Evolutionary conservation across 768 basidiomycete genomes (phyloP).

Genomic region (Melanogaster broomeanus): DNA sequence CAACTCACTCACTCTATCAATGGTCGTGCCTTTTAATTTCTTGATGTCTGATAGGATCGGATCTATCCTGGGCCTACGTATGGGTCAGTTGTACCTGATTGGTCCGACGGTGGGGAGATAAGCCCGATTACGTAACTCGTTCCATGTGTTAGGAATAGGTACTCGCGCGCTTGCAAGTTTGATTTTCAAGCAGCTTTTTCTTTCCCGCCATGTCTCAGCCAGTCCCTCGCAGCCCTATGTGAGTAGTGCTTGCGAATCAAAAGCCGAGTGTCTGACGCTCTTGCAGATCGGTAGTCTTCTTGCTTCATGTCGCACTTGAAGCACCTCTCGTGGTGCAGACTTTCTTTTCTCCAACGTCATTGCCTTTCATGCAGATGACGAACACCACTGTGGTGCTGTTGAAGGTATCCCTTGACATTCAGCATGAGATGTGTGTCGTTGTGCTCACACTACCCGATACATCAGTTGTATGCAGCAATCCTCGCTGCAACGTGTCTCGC

Average conservation of each 20-base stretch:
- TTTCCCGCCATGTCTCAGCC: constrained; percentile 15
- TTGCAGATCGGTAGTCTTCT: constrained; percentile 63
- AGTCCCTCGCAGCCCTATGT: constrained; percentile 44
- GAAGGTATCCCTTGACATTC: constrained; percentile 51
- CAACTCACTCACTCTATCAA: too few relatives aligned
- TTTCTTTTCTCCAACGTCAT: constrained; percentile 54
- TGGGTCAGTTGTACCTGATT: too few relatives aligned
- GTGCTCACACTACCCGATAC: not conserved
- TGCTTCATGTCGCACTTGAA: constrained; percentile 80
- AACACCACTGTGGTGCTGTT: constrained; percentile 78
- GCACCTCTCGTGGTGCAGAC: constrained; percentile 79
- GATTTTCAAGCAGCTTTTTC: not conserved
- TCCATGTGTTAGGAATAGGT: constrained; percentile 15
- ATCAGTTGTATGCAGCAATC: constrained; percentile 69
- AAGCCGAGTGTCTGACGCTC: not conserved
- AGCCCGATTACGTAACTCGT: constrained; percentile 3
- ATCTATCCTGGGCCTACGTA: too few relatives aligned
- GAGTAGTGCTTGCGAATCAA: constrained; percentile 15
- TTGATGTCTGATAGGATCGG: too few relatives aligned
- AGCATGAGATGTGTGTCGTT: not conserved
- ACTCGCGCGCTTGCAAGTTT: constrained; percentile 1
- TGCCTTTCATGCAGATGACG: constrained; percentile 80
- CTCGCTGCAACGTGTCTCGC: constrained; percentile 61
- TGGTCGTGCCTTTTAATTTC: too few relatives aligned
- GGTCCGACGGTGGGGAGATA: not conserved